Evolutionary conservation across 306 rosid species (phyloP), one percentile per base, ranked within the genome.

Genomic region (Prunus dulcis): DNA sequence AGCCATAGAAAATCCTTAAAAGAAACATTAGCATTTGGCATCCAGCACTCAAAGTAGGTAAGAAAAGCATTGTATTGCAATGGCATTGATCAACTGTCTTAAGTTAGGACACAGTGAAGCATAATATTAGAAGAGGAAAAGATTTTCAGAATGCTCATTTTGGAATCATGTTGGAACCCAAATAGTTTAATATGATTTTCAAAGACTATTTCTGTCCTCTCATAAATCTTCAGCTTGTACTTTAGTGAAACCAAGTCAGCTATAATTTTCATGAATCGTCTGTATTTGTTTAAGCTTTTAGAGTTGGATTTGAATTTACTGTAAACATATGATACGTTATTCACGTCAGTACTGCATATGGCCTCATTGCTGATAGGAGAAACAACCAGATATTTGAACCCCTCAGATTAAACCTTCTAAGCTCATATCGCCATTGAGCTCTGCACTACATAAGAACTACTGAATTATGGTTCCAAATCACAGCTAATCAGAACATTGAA

Each of bases 1-100:
- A 51, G 11, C 43, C 23, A 56, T 23, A 70, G 34, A 62, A 23
- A 64, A 32, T 58, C 46, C 56, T 65, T 9, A 25, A 53, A 69
- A 32, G 64, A 52, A 74, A 45, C 22, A 58, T 72, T 41, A 58
- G 52, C 55, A 57, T 73, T 60, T 43, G 27, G 2, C 67, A 73
- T 73, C 41, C 20, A 34, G 74, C 13, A 73, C 41, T 55, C 30
- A 25, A 23, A 11, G 58, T 60, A 57, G 51, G 67, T 56, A 52
- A 57, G 53, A 56, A 64, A 56, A 56, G 6, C 66, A 38, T 34
- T 56, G 15, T 20, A 38, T 20, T 57, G 55, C 53, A 41, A 20
- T 56, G 67, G 14, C 67, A 41, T 38, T 14, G 52, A 20, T 71
- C 52, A 71, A 71, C 65, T 12, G 51, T 14, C 23, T 32, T 71